Evolutionary conservation across 345 rosid genomes (phyloP).

Genomic region (Acer yangbiense): DNA sequence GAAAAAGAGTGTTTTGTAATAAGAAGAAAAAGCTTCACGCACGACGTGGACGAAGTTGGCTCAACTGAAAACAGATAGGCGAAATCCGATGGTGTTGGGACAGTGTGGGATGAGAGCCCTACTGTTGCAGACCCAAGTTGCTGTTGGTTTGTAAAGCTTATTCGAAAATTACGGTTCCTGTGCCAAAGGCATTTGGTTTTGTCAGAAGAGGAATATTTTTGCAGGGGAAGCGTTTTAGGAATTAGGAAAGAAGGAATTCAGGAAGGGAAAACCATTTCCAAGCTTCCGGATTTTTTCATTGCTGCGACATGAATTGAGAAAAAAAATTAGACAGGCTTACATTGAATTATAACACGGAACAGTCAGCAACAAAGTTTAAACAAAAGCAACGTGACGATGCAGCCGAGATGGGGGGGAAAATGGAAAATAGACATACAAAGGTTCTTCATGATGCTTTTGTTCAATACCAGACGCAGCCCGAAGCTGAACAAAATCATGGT

Average conservation of each 20-base stretch:
- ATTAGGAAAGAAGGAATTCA: too few species aligned
- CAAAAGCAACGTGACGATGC: slow-evolving; percentile 99
- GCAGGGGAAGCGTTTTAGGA: slow-evolving; percentile 97
- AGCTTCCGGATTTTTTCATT: slow-evolving; percentile 99
- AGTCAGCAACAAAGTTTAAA: slow-evolving; percentile 95
- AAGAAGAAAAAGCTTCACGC: slow-evolving; percentile 92
- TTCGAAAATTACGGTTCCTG: slow-evolving; percentile 95
- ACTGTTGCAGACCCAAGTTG: slow-evolving; percentile 96
- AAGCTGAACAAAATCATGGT: slow-evolving; percentile 85
- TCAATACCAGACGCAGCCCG: slow-evolving; percentile 97
- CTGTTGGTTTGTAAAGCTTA: slow-evolving; percentile 89
- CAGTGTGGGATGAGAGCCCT: slow-evolving; percentile 99
- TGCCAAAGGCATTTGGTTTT: slow-evolving; percentile 44
- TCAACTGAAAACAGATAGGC: slow-evolving; percentile 85
- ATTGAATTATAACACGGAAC: slow-evolving; percentile 99
- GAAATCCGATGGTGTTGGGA: slow-evolving; percentile 99
- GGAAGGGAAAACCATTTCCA: slow-evolving; percentile 97
- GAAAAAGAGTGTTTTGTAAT: slow-evolving; percentile 79
- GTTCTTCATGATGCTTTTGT: slow-evolving; percentile 99
- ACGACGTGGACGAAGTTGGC: slow-evolving; percentile 95
- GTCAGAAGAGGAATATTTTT: background rate
- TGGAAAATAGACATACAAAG: slow-evolving; percentile 99
- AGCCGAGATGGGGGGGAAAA: slow-evolving; percentile 99
- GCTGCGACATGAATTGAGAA: slow-evolving; percentile 99
- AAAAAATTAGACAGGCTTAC: slow-evolving; percentile 91